Conservation (phyloP, 139 green algal species). For the Pleodorina starrii region DNA sequence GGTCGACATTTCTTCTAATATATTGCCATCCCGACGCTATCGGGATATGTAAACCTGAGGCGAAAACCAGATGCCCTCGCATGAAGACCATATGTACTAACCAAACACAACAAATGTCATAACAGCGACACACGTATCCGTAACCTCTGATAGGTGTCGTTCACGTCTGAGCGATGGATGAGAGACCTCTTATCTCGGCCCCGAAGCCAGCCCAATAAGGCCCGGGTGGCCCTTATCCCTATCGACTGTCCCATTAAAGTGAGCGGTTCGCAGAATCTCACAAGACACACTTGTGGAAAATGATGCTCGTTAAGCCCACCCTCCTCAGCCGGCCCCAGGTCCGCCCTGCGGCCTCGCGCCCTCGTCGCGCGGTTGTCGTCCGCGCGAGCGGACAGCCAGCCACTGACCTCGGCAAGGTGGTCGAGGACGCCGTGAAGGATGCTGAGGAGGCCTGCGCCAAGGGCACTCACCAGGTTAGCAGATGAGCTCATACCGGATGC, state of each 20-base stretch:
- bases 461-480: conserved; percentile 39
- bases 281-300: not conserved
- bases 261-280: not conserved
- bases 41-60: no score
- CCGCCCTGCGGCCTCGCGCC: conserved; percentile 28
- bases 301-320: conserved; percentile 34
- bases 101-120: no score
- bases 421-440: conserved; percentile 53
- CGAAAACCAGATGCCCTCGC: no score
- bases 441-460: conserved; percentile 53
- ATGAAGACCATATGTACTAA: no score
- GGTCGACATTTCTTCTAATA: no score
- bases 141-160: no score
- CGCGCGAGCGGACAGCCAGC: conserved; percentile 45
- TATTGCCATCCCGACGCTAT: no score
- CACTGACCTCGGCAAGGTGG: conserved; percentile 42
- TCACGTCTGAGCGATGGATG: no score
- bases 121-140: no score
- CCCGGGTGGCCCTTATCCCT: conserved; percentile 16
- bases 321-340: conserved; percentile 43
- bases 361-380: conserved; percentile 33
- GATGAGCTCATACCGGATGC: no score
- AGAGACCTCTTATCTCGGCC: not conserved
- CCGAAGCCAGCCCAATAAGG: conserved; percentile 11
- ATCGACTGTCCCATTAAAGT: not conserved